phyloP scores from a whole-genome alignment of 2,329 filamentous ascomycete species.

The Botrytis galanthina region DNA sequence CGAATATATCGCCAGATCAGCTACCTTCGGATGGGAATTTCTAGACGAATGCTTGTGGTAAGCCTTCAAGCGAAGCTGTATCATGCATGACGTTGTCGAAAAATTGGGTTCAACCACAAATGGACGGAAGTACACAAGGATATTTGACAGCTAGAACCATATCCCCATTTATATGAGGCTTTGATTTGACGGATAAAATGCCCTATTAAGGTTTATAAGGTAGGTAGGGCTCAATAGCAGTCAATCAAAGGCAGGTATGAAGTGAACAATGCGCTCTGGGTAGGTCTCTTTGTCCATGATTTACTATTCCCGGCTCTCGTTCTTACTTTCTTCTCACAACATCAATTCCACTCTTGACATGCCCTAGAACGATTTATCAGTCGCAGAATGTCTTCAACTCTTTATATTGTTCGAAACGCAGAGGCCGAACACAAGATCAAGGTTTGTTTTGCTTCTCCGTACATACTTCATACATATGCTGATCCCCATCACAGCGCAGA shows the following conservation, averaged over 20 bases:
- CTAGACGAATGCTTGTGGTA: background rate
- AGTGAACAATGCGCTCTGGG: background rate
- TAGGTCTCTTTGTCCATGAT: background rate
- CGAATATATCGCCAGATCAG: background rate
- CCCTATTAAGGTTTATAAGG: background rate
- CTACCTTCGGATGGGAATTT: rapidly evolving
- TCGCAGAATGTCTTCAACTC: background rate
- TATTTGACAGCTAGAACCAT: background rate
- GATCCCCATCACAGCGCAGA: background rate
- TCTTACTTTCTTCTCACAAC: background rate
- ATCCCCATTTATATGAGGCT: background rate
- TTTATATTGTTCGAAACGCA: background rate
- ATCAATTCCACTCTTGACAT: background rate
- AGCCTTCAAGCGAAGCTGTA: background rate
- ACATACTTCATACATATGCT: too few relatives aligned
- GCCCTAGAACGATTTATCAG: too few relatives aligned
- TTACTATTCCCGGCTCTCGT: background rate
- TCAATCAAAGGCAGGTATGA: background rate
- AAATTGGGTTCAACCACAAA: background rate
- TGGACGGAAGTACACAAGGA: background rate
- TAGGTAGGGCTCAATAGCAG: background rate
- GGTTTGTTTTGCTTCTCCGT: background rate
- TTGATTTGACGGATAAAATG: background rate
- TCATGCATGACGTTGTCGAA: background rate
- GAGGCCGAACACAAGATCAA: background rate